Percentiles rank a stretch among this genome's conserved stretches.
Conservation (phyloP, 495 filamentous ascomycete genomes). For the Neurospora terricola region DNA sequence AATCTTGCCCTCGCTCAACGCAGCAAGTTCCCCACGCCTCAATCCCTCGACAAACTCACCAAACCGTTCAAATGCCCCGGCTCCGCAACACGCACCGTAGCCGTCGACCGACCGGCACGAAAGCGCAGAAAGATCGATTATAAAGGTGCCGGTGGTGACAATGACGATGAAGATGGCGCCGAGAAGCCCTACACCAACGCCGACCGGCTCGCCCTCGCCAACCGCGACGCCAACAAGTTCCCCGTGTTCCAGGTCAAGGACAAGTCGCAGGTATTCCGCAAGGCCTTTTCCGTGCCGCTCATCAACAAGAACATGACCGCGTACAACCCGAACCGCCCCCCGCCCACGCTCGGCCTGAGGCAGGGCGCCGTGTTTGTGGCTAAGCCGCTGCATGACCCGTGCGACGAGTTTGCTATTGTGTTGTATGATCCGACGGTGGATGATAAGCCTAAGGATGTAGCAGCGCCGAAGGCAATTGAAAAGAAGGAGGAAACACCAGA, state of each 20-base stretch:
- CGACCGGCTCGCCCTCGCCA: conserved; percentile 75
- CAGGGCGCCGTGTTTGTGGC: conserved; percentile 78
- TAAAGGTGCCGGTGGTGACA: conserved; percentile 65
- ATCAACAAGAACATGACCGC: conserved; percentile 63
- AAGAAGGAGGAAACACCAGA: conserved; percentile 31
- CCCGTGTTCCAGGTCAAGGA: conserved; percentile 86
- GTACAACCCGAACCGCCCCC: conserved; percentile 69
- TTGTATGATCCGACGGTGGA: conserved; percentile 93
- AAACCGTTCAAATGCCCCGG: conserved; percentile 94
- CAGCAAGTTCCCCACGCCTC: conserved; percentile 30
- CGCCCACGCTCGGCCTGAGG: conserved; percentile 79
- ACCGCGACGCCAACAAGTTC: conserved; percentile 80
- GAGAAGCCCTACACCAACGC: conserved; percentile 86
- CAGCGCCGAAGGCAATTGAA: conserved; percentile 34
- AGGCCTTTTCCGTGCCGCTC: conserved; percentile 77
- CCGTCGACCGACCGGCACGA: conserved; percentile 71
- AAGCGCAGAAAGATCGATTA: conserved; percentile 91
- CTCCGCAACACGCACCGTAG: conserved; percentile 56
- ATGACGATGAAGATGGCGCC: conserved; percentile 51
- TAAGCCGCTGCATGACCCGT: conserved; percentile 87
- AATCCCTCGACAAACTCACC: conserved; percentile 56
- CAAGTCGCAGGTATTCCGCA: conserved; percentile 69
- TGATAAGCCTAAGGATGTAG: conserved; percentile 51
- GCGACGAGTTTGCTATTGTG: conserved; percentile 93
- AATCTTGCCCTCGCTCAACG: conserved; percentile 1